Evolutionary conservation across 2,329 filamentous ascomycete genomes (phyloP).

Genomic region (Coniochaeta prunicola): DNA sequence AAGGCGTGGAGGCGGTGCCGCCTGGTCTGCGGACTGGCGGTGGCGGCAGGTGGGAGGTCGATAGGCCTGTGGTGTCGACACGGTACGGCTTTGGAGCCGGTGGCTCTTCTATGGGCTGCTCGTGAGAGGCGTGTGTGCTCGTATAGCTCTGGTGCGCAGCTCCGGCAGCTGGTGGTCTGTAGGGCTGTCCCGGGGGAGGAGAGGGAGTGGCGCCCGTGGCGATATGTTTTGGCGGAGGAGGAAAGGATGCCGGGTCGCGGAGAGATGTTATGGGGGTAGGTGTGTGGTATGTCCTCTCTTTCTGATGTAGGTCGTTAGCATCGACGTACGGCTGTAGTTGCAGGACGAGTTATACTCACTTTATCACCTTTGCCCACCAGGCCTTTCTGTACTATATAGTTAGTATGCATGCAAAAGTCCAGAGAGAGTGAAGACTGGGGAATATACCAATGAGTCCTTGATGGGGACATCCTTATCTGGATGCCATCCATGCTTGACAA

Average conservation of each 20-base stretch:
- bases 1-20: slow-evolving; percentile 16
- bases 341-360: not conserved
- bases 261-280: slow-evolving; percentile 60
- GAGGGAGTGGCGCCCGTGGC: slow-evolving; percentile 11
- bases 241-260: slow-evolving; percentile 71
- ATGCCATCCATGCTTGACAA: slow-evolving; percentile 46
- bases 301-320: not conserved
- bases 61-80: slow-evolving; percentile 62
- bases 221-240: slow-evolving; percentile 66
- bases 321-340: not conserved
- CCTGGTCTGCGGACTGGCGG: slow-evolving; percentile 52
- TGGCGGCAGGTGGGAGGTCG: slow-evolving; percentile 60
- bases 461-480: slow-evolving; percentile 34
- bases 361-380: slow-evolving; percentile 33
- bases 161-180: slow-evolving; percentile 15
- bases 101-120: slow-evolving; percentile 23
- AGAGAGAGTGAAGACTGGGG: not conserved
- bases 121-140: slow-evolving; percentile 8
- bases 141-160: slow-evolving; percentile 19
- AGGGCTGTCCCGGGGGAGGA: slow-evolving; percentile 12
- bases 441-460: not conserved
- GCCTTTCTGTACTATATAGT: slow-evolving; percentile 29
- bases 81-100: slow-evolving; percentile 59
- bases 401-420: not conserved
- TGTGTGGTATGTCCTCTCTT: slow-evolving; percentile 25